Base-by-base conservation (phyloP, 306 rosid genomes). In the Hippophae gyantsensis region DNA sequence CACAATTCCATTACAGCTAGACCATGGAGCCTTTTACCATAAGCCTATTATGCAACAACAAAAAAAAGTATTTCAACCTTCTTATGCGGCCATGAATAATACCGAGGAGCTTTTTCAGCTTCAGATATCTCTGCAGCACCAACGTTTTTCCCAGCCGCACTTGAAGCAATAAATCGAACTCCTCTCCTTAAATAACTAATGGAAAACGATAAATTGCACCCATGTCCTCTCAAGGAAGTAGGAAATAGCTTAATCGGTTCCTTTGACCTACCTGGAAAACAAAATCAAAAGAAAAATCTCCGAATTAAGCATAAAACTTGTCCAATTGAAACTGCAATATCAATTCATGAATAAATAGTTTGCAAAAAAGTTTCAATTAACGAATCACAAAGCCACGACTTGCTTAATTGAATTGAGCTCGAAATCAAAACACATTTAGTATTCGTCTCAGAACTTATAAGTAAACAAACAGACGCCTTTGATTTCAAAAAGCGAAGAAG, bases 71-170 rank as follows among this genome's bases (percentile, higher is more conserved):
- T 52, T 5, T 23, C 54, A 67, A 88, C 94, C 96, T 80, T 83
- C 52, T 51, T 64, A 73, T 85, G 86, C 8, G 84, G 76, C 98
- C 98, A 90, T 10, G 65, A 66, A 41, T 75, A 87, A 59, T 70
- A 78, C 54, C 62, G 58, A 25, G 70, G 84, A n/a, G 76, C 44
- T 32, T 73, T 52, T 59, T 71, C 75, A 43, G 78, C 63, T 60
- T 85, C 81, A 42, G 86, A 64, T 48, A 79, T 63, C 61, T 72
- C 80, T n/a, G 63, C 67, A 53, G 71, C 70, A 57, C 64, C 81
- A 42, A 81, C 84, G 71, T 49, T 72, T n/a, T 45, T 60, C 43
- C 68, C 62, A 10, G 56, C 56, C 26, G 72, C 42, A 9, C 61
- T 73, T 7, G 86, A 75, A 64, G 84, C 72, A 12, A 65, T 73